phyloP scores from a whole-genome alignment of 129 eudicot species.

The Flaveria robusta region DNA sequence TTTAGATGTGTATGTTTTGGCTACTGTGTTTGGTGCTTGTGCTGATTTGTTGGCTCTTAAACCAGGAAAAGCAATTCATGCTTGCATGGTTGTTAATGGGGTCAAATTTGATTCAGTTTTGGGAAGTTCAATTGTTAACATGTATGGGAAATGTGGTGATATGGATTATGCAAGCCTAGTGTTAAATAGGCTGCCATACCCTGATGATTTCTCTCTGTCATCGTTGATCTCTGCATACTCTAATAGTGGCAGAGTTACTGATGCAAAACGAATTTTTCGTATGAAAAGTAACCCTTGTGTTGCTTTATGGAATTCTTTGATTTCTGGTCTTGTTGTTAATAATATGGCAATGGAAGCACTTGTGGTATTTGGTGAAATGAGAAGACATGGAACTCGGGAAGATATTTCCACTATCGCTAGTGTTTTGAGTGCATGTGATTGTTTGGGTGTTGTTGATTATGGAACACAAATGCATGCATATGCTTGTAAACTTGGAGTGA shows the following conservation, averaged over 20 bases:
- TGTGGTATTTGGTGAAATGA: conserved; percentile 52
- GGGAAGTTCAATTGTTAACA: conserved; percentile 73
- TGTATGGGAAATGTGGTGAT: conserved; percentile 91
- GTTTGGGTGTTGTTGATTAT: conserved; percentile 38
- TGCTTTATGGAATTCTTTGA: conserved; percentile 77
- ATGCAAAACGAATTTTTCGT: conserved; percentile 58
- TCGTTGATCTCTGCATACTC: conserved; percentile 76
- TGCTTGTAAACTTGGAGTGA: conserved; percentile 55
- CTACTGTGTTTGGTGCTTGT: conserved; percentile 80
- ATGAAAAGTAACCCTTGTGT: conserved; percentile 46
- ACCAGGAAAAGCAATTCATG: conserved; percentile 71
- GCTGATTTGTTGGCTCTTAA: conserved; percentile 52
- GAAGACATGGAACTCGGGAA: conserved; percentile 47
- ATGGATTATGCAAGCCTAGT: conserved; percentile 58
- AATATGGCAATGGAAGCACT: conserved; percentile 48
- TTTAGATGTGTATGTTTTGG: conserved; percentile 58
- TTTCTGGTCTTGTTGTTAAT: conserved; percentile 57
- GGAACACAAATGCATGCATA: conserved; percentile 62
- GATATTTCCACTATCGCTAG: conserved; percentile 68
- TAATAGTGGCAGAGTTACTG: conserved; percentile 57
- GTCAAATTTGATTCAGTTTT: conserved; percentile 64
- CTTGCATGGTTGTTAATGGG: conserved; percentile 38
- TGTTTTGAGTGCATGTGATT: conserved; percentile 65
- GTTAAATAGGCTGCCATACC: conserved; percentile 32
- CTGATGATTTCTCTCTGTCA: conserved; percentile 72